These are phyloP conservation scores for Physaria fendleri DNA, from an alignment of 345 rosid species.

Conservation along the genomic window DNA sequence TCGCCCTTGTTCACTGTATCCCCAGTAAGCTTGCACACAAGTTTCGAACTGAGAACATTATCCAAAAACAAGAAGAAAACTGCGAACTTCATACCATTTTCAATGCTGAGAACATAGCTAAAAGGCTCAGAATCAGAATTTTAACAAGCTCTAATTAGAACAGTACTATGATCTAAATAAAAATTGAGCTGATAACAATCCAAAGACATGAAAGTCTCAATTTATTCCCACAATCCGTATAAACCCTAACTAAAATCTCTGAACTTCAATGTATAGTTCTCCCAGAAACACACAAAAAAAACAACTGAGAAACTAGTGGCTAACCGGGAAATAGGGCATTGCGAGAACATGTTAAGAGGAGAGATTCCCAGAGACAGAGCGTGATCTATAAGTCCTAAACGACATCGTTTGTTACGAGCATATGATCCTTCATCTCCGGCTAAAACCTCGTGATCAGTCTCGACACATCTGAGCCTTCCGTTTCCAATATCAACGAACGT, in stretches of 20 bases:
- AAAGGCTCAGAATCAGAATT: background rate
- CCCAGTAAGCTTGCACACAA: conserved; percentile 82
- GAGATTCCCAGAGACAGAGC: conserved; percentile 53
- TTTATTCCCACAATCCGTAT: background rate
- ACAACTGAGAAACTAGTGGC: background rate
- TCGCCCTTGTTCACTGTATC: conserved; percentile 80
- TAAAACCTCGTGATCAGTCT: conserved; percentile 81
- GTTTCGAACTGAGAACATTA: conserved; percentile 50
- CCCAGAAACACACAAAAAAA: background rate
- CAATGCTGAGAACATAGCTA: conserved; percentile 27
- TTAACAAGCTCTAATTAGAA: background rate
- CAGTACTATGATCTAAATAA: background rate
- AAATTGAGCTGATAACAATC: background rate
- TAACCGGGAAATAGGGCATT: conserved; percentile 63
- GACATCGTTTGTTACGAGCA: conserved; percentile 69
- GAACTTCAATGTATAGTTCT: background rate
- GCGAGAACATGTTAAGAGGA: conserved; percentile 85
- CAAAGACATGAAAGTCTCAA: background rate
- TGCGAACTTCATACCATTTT: background rate
- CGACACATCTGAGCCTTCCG: conserved; percentile 72
- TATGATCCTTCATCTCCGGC: conserved; percentile 61
- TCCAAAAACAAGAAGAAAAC: background rate
- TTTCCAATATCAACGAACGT: conserved; percentile 51
- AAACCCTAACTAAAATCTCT: background rate
- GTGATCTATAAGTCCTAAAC: conserved; percentile 75